These are phyloP conservation scores for Globisporangium echinulatum DNA, from an alignment of 352 stramenopile genomes.

Conservation along the genomic window DNA sequence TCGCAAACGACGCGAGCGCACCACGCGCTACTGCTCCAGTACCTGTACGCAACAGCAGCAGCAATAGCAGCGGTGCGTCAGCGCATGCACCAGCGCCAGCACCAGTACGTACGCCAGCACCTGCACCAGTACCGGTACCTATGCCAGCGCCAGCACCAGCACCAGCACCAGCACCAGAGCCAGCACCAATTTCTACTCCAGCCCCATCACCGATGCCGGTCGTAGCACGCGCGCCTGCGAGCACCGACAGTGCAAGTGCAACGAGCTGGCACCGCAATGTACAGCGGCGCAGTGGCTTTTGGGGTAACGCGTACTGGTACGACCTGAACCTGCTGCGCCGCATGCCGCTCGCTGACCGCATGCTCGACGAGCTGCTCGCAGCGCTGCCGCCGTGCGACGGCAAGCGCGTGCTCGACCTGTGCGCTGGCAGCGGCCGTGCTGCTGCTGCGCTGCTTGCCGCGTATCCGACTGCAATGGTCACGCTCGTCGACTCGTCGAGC, in stretches of 20 bases:
- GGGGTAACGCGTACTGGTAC: conserved; percentile 74
- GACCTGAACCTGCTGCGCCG: conserved; percentile 56
- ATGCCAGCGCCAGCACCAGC: background rate
- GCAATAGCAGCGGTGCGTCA: background rate
- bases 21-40: too few species aligned
- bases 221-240: too few species aligned
- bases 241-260: background rate
- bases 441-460: conserved; percentile 43
- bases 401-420: conserved; percentile 58
- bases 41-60: background rate
- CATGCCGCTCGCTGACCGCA: conserved; percentile 48
- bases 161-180: background rate
- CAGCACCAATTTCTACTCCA: background rate
- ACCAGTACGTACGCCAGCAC: background rate
- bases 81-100: background rate
- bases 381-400: conserved; percentile 54
- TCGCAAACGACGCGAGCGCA: background rate
- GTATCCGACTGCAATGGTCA: conserved; percentile 50
- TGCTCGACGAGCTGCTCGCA: conserved; percentile 55
- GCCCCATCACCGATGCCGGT: too few species aligned
- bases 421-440: conserved; percentile 54
- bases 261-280: conserved; percentile 55
- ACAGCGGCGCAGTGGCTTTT: conserved; percentile 59
- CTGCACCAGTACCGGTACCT: background rate
- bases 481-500: conserved; percentile 49